phyloP scores from a whole-genome alignment of 805 yeast genomes.

The Metschnikowia chrysomelidarum region DNA sequence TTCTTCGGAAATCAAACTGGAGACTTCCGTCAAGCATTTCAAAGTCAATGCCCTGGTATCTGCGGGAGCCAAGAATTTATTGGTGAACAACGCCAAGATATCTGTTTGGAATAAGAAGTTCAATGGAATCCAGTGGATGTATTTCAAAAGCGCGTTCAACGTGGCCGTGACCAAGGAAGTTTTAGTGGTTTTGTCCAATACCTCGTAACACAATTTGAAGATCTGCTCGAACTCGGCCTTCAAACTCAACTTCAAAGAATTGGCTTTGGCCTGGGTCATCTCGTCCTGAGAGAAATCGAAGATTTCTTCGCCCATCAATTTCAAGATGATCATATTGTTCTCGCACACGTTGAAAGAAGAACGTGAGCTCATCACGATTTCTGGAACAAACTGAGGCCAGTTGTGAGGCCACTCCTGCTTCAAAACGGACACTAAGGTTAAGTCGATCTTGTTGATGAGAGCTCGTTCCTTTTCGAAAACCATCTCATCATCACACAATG shows the following conservation, averaged over 20 bases:
- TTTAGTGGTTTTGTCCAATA: conserved; percentile 83
- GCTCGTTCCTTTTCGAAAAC: conserved; percentile 72
- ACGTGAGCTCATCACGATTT: conserved; percentile 79
- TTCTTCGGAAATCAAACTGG: conserved; percentile 59
- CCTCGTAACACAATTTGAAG: conserved; percentile 90
- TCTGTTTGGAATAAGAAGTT: conserved; percentile 89
- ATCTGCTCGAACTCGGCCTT: conserved; percentile 89
- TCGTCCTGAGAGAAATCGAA: conserved; percentile 95
- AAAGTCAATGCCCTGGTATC: conserved; percentile 82
- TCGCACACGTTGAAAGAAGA: conserved; percentile 93
- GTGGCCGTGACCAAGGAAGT: conserved; percentile 84
- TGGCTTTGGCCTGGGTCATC: conserved; percentile 94
- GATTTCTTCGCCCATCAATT: conserved; percentile 89
- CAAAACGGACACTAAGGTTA: conserved; percentile 88
- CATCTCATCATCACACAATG: conserved; percentile 81
- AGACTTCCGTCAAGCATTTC: conserved; percentile 91
- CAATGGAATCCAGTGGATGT: conserved; percentile 92
- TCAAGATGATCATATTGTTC: conserved; percentile 91
- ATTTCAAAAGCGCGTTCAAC: conserved; percentile 74
- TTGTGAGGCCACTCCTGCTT: conserved; percentile 99
- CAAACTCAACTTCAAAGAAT: conserved; percentile 77
- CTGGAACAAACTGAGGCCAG: conserved; percentile 98
- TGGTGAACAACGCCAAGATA: conserved; percentile 65
- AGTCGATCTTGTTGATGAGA: conserved; percentile 86
- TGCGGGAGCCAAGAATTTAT: conserved; percentile 71